phyloP scores from a whole-genome alignment of 352 stramenopile genomes.

The Globisporangium paddicum region DNA sequence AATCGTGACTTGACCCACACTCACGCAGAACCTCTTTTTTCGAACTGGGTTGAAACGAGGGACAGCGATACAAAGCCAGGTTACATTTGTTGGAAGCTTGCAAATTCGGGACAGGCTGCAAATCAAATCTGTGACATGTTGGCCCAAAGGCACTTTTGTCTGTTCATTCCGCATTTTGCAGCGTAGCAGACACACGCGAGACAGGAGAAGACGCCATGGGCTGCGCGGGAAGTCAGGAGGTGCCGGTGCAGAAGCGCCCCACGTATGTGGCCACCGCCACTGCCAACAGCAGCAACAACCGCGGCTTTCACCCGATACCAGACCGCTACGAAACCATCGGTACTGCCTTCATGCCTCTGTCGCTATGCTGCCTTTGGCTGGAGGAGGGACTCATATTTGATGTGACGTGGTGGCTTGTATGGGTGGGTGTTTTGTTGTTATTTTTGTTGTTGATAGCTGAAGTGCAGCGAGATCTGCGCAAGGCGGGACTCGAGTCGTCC shows the following conservation, averaged over 20 bases:
- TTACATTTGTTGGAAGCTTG: too few species aligned
- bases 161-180: not conserved
- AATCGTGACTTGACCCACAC: not conserved
- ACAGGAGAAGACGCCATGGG: not conserved
- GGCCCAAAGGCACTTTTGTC: too few species aligned
- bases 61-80: not conserved
- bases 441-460: slow-evolving; percentile 16
- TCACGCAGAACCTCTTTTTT: not conserved
- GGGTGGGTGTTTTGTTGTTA: not conserved
- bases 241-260: not conserved
- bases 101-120: not conserved
- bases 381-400: too few species aligned
- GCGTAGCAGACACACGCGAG: not conserved
- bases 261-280: not conserved
- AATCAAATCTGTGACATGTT: too few species aligned
- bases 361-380: too few species aligned
- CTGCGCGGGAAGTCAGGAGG: slow-evolving; percentile 1
- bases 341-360: slow-evolving; percentile 9
- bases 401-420: not conserved
- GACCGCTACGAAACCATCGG: slow-evolving; percentile 44
- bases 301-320: slow-evolving; percentile 26
- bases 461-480: slow-evolving; percentile 22
- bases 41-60: not conserved
- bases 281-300: not conserved
- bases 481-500: slow-evolving; percentile 49